phyloP scores from a whole-genome alignment of 2,329 filamentous ascomycete species.

The Neofusicoccum laricinum region DNA sequence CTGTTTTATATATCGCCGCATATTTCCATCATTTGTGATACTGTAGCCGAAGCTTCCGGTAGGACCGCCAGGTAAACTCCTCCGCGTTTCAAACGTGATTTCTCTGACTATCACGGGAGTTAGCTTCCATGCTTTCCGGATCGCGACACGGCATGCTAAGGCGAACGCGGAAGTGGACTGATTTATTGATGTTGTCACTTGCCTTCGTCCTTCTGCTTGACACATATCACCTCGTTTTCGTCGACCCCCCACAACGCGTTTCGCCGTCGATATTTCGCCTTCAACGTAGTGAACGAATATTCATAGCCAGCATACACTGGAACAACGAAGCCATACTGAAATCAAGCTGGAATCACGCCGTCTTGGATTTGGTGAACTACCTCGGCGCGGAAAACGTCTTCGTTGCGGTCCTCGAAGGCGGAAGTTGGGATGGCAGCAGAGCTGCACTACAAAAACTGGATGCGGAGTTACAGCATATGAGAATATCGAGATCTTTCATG shows the following conservation, averaged over 20 bases:
- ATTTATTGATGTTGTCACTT: background rate
- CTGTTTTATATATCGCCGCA: background rate
- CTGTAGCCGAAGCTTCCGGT: background rate
- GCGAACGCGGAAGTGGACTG: background rate
- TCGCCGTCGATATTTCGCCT: background rate
- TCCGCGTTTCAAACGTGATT: background rate
- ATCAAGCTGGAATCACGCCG: slow-evolving; percentile 60
- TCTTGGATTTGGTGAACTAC: slow-evolving; percentile 55
- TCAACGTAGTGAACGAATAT: slow-evolving; percentile 43
- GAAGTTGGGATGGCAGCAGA: slow-evolving; percentile 69
- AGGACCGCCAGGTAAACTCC: background rate
- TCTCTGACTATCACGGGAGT: background rate
- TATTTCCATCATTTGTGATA: background rate
- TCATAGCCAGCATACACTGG: slow-evolving; percentile 68
- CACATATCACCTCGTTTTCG: background rate
- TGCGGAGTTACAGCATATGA: slow-evolving; percentile 47
- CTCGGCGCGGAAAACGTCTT: slow-evolving; percentile 65
- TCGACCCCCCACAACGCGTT: background rate
- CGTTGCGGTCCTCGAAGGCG: slow-evolving; percentile 66
- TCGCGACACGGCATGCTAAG: background rate
- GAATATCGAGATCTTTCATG: slow-evolving; percentile 55
- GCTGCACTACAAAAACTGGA: slow-evolving; percentile 58
- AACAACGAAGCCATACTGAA: slow-evolving; percentile 62
- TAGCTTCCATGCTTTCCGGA: background rate
- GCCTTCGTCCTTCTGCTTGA: background rate